Base-by-base conservation (phyloP, 2,329 filamentous ascomycete species). In the Sporothrix mexicana region DNA sequence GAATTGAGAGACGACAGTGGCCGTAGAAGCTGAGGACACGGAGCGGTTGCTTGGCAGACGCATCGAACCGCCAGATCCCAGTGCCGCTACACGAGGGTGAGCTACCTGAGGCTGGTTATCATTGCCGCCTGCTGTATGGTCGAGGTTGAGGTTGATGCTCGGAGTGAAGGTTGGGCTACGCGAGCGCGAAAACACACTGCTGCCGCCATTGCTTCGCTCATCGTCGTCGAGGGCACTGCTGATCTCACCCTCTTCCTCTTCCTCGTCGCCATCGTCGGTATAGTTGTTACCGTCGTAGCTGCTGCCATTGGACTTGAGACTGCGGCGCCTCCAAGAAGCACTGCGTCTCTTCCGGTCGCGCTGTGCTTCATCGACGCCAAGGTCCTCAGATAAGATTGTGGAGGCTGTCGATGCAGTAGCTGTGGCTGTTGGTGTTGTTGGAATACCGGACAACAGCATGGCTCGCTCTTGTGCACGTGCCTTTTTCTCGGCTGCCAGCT, bases 161-260 rank as follows among this genome's bases (percentile, higher is more conserved):
- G 83, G 82, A 57, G 84, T 81, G 30, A 84, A 80, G 0, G 88
- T 87, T 1, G 89, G 89, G 76, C 88, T 90, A 30, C 88, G 83
- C 51, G 86, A 86, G 55, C 88, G 82, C 15, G 88, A 90, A 77
- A 91, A 91, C 53, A 91, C 83, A 77, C 88, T 90, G 75, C 85
- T 85, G 75, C 79, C 82, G 75, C 83, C 90, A 75, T 85, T 85
- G 75, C 79, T 82, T 75, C 83, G 82, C 41, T 79, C 80, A 20
- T 74, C 73, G 47, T 84, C 85, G 23, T 80, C 83, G 74, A 87
- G 86, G 23, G 81, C 78, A 72, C 82, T 84, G 61, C 84, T 83
- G 64, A 88, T 87, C 43, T 85, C 80, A 10, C 25, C 66, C 66
- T 41, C 47, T 13, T 68, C 64, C 15, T 67, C 47, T 17, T 67